Evolutionary conservation across 2,329 filamentous ascomycete genomes (phyloP).

Genomic region (Mollisiaceae sp.): DNA sequence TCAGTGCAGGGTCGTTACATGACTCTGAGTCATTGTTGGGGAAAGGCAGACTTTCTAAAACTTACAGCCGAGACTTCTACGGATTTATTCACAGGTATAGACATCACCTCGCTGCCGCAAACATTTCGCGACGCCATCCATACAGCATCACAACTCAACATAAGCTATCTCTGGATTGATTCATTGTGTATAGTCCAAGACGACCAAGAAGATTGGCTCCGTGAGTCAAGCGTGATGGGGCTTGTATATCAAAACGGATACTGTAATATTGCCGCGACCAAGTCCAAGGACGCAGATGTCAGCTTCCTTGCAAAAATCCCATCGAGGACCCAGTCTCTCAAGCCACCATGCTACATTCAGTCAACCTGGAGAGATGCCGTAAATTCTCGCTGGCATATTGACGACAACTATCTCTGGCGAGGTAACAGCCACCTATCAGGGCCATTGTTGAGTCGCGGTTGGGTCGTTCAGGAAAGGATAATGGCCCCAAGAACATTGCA

Average conservation of each 20-base stretch:
- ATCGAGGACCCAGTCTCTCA: neutral
- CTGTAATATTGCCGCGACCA: constrained; percentile 21
- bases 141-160: neutral
- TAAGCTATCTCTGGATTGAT: constrained; percentile 21
- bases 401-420: neutral
- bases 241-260: constrained; percentile 14
- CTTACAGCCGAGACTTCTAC: constrained; percentile 1
- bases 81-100: neutral
- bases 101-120: neutral
- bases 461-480: constrained; percentile 24
- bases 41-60: constrained; percentile 7
- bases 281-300: constrained; percentile 1
- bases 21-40: constrained; percentile 15
- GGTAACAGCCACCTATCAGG: neutral
- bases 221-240: constrained; percentile 16
- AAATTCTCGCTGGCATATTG: constrained; percentile 1
- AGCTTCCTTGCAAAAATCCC: constrained; percentile 9
- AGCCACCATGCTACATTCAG: neutral
- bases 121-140: constrained; percentile 4
- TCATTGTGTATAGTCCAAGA: constrained; percentile 23
- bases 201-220: constrained; percentile 15
- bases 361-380: neutral
- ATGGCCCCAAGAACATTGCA: constrained; percentile 17
- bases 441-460: constrained; percentile 21
- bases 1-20: neutral